Evolutionary conservation across 106 monocot species (phyloP).

Genomic region (Phalaenopsis aphrodite): DNA sequence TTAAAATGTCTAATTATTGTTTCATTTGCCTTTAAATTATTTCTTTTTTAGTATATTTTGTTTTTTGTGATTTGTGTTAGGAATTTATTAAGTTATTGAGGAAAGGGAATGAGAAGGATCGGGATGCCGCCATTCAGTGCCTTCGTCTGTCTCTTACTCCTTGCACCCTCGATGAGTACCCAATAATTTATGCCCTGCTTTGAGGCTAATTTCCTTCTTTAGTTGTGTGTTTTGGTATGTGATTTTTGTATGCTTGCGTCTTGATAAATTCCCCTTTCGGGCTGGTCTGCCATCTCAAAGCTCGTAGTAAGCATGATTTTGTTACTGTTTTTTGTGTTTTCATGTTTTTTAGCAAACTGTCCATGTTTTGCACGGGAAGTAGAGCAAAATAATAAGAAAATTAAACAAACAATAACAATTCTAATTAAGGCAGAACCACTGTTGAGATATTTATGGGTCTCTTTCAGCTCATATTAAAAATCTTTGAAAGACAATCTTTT

Average conservation of each 20-base stretch:
- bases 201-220: slow-evolving; percentile 2
- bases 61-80: slow-evolving; percentile 22
- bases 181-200: slow-evolving; percentile 28
- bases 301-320: background rate
- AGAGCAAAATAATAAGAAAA: too few relatives aligned
- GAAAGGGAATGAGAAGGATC: slow-evolving; percentile 58
- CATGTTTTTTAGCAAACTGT: too few relatives aligned
- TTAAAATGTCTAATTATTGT: too few relatives aligned
- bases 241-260: background rate
- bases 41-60: background rate
- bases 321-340: too few relatives aligned
- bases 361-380: too few relatives aligned
- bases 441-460: too few relatives aligned
- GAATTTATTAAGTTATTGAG: slow-evolving; percentile 88
- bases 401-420: too few relatives aligned
- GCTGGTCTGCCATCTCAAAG: background rate
- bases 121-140: slow-evolving; percentile 63
- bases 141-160: slow-evolving; percentile 71
- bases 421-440: too few relatives aligned
- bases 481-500: too few relatives aligned
- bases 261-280: too few relatives aligned
- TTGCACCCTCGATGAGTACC: slow-evolving; percentile 87
- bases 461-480: too few relatives aligned
- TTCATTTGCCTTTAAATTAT: background rate
- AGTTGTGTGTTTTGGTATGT: background rate